A percentile compares a stretch with the other conserved stretches of the same genome.
phyloP scores from a whole-genome alignment of 2,329 filamentous ascomycete genomes.

The Colletotrichum eleusines region DNA sequence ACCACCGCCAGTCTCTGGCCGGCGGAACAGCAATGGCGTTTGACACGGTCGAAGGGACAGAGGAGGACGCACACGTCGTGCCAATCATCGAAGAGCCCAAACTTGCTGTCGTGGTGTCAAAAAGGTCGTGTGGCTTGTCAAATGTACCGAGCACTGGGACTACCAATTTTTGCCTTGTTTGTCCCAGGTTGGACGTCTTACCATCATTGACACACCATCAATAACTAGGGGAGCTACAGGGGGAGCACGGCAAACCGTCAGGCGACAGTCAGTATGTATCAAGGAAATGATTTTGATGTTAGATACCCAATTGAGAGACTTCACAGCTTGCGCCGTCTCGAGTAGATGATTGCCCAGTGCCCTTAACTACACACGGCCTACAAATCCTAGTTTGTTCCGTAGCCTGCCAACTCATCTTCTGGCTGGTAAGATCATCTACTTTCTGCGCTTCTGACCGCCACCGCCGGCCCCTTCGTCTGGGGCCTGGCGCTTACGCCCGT shows the following conservation, averaged over 20 bases:
- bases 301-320: conserved; percentile 35
- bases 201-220: not conserved
- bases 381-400: not conserved
- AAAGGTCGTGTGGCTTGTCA: not conserved
- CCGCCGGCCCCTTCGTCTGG: conserved; percentile 56
- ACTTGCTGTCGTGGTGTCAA: not conserved
- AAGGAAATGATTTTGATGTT: conserved; percentile 24
- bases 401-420: not conserved
- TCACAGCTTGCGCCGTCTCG: conserved; percentile 18
- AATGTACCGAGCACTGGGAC: not conserved
- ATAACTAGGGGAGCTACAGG: not conserved
- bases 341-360: conserved; percentile 20
- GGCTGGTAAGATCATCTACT: conserved; percentile 19
- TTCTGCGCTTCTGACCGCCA: conserved; percentile 46
- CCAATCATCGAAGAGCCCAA: not conserved
- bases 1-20: not conserved
- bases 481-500: conserved; percentile 77
- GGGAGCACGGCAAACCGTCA: not conserved
- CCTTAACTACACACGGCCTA: conserved; percentile 28
- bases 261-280: conserved; percentile 6
- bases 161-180: not conserved
- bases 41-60: not conserved
- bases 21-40: not conserved
- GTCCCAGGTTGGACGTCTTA: not conserved
- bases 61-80: not conserved